phyloP scores from a whole-genome alignment of 257 asterid genomes.

The Fraxinus excelsior region DNA sequence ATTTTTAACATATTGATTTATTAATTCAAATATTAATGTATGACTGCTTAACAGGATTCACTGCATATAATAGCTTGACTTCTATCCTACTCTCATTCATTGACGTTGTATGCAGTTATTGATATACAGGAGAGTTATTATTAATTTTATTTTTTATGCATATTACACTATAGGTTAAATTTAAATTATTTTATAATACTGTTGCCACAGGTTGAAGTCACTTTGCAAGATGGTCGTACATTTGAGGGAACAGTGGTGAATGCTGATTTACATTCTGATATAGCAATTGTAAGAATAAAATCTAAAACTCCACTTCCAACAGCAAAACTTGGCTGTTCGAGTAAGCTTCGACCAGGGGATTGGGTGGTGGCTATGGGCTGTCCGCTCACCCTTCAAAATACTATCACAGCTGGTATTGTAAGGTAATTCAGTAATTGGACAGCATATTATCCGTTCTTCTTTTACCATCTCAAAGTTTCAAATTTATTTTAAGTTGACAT shows the following conservation, averaged over 20 bases:
- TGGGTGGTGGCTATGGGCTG: slow-evolving; percentile 97
- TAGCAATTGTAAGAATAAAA: slow-evolving; percentile 70
- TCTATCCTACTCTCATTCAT: background rate
- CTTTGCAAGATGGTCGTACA: slow-evolving; percentile 92
- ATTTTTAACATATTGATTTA: background rate
- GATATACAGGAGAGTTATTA: background rate
- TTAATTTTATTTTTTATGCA: background rate
- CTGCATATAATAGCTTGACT: background rate
- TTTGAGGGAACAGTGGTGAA: slow-evolving; percentile 85
- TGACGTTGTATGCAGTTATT: background rate
- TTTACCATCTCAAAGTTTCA: background rate
- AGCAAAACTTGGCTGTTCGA: slow-evolving; percentile 77
- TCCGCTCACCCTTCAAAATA: slow-evolving; percentile 88
- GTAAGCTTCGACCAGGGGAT: slow-evolving; percentile 91
- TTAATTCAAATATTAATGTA: background rate
- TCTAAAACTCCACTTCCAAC: slow-evolving; percentile 81
- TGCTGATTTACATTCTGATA: slow-evolving; percentile 77
- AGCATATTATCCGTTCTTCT: background rate
- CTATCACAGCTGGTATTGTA: slow-evolving; percentile 87
- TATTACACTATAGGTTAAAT: background rate
- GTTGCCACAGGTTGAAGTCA: slow-evolving; percentile 73
- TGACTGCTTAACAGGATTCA: background rate
- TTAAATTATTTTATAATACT: background rate
- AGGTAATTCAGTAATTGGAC: slow-evolving; percentile 46
- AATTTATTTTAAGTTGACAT: background rate